Percentiles rank a stretch among this genome's conserved stretches.
Conservation (phyloP, 2,329 filamentous ascomycete genomes). For the Alternaria dauci region DNA sequence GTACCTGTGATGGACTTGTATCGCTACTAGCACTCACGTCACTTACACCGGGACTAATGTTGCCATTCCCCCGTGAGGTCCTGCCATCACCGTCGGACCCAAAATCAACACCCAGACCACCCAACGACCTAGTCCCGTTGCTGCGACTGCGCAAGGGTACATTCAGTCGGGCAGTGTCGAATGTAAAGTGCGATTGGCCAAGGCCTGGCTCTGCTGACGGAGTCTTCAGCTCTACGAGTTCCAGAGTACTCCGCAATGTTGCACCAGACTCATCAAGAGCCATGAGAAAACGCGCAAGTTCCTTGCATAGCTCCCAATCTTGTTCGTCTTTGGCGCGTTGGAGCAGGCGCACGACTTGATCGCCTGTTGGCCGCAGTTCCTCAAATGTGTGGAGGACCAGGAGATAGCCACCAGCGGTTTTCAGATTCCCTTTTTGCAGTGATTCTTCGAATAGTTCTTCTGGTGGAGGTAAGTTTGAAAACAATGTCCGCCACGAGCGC, state of each 20-base stretch:
- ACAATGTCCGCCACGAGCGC: slow-evolving; percentile 92
- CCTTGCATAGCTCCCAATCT: slow-evolving; percentile 96
- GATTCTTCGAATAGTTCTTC: slow-evolving; percentile 94
- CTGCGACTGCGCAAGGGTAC: slow-evolving; percentile 30
- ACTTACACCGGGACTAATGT: slow-evolving; percentile 27
- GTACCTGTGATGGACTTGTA: slow-evolving; percentile 11
- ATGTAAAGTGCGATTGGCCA: slow-evolving; percentile 43
- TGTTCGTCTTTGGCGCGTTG: slow-evolving; percentile 80
- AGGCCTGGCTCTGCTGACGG: slow-evolving; percentile 35
- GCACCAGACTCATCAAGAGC: slow-evolving; percentile 88
- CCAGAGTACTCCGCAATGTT: slow-evolving; percentile 76
- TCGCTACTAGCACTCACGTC: slow-evolving; percentile 23
- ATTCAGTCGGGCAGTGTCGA: slow-evolving; percentile 40
- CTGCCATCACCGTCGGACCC: slow-evolving; percentile 8
- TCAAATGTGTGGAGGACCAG: slow-evolving; percentile 87
- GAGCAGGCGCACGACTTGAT: slow-evolving; percentile 82
- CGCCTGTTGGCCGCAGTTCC: slow-evolving; percentile 67
- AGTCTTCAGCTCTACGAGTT: slow-evolving; percentile 54
- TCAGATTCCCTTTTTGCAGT: slow-evolving; percentile 81
- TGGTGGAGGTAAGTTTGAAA: slow-evolving; percentile 87
- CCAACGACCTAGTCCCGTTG: slow-evolving; percentile 7
- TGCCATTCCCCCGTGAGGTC: slow-evolving; percentile 26
- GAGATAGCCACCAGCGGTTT: slow-evolving; percentile 96
- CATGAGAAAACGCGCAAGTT: slow-evolving; percentile 92
- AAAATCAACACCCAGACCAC: slow-evolving; percentile 1